phyloP scores from a whole-genome alignment of 495 filamentous ascomycete species.

The Penicillium macrosclerotiorum region DNA sequence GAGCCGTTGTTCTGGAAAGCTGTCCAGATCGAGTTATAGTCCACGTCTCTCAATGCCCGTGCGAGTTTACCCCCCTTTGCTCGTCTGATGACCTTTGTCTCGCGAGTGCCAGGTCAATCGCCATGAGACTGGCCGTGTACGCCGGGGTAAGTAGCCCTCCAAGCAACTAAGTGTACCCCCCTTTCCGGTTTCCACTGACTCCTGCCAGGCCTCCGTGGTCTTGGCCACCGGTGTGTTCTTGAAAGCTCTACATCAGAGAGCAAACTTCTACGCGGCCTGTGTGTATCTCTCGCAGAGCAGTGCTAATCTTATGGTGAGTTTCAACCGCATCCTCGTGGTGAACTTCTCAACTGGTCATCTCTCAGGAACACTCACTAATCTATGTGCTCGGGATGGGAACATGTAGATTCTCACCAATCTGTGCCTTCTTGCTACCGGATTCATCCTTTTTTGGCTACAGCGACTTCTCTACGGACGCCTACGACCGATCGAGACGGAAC shows the following conservation, averaged over 20 bases:
- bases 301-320: conserved; percentile 82
- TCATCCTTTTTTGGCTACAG: conserved; percentile 82
- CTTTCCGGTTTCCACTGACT: conserved; percentile 16
- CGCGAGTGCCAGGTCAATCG: conserved; percentile 21
- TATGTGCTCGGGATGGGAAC: conserved; percentile 1
- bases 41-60: conserved; percentile 21
- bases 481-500: conserved; percentile 91
- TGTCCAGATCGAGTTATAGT: conserved; percentile 37
- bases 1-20: conserved; percentile 30
- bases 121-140: conserved; percentile 55
- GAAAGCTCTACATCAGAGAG: conserved; percentile 87
- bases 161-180: neutral
- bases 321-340: neutral
- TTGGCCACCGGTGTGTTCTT: conserved; percentile 79
- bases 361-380: conserved; percentile 5
- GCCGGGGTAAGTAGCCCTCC: conserved; percentile 43
- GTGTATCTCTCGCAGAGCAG: conserved; percentile 96
- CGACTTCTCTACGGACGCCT: conserved; percentile 87
- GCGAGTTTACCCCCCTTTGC: conserved; percentile 15
- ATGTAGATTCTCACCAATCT: conserved; percentile 83
- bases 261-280: conserved; percentile 96
- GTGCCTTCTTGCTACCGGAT: conserved; percentile 69
- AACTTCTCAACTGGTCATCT: conserved; percentile 1
- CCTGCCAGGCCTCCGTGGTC: conserved; percentile 63
- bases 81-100: conserved; percentile 34